Conservation (phyloP, 2,329 filamentous ascomycete genomes). For the Parastagonospora avenae region DNA sequence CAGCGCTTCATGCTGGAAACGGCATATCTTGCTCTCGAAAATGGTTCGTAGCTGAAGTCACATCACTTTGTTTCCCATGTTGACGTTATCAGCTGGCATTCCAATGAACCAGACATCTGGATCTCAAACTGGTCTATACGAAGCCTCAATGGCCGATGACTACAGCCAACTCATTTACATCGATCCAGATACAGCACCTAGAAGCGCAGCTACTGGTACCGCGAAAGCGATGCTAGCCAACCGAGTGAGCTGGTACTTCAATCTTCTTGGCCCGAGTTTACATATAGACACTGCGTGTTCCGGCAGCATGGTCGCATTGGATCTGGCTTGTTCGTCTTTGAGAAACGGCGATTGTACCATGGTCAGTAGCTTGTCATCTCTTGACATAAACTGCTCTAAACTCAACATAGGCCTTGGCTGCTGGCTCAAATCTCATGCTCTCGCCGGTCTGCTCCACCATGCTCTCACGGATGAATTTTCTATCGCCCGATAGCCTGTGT, state of each 20-base stretch:
- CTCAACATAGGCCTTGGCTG: not conserved
- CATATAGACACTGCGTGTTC: slow-evolving; percentile 30
- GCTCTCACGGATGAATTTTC: slow-evolving; percentile 6
- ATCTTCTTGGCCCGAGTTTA: slow-evolving; percentile 20
- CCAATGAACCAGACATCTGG: slow-evolving; percentile 3
- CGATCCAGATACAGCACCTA: slow-evolving; percentile 21
- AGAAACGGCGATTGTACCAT: not conserved
- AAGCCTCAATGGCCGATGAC: slow-evolving; percentile 9
- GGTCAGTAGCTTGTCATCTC: not conserved
- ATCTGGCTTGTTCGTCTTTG: slow-evolving; percentile 14
- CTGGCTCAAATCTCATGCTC: not conserved
- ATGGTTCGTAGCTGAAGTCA: slow-evolving; percentile 1
- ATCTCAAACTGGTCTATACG: slow-evolving; percentile 4
- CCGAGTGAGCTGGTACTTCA: slow-evolving; percentile 23
- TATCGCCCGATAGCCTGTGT: slow-evolving; percentile 23
- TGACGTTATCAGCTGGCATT: slow-evolving; percentile 4
- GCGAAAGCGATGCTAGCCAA: slow-evolving; percentile 11
- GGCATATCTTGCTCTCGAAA: slow-evolving; percentile 27
- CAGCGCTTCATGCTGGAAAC: slow-evolving; percentile 24
- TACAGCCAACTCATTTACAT: slow-evolving; percentile 1
- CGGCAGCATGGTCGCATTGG: slow-evolving; percentile 12
- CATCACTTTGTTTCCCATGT: not conserved
- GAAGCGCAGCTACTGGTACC: not conserved
- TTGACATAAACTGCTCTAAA: slow-evolving; percentile 1
- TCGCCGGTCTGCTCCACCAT: not conserved